Evolutionary conservation across 345 rosid species (phyloP).

Genomic region (Excoecaria cochinchinensis): DNA sequence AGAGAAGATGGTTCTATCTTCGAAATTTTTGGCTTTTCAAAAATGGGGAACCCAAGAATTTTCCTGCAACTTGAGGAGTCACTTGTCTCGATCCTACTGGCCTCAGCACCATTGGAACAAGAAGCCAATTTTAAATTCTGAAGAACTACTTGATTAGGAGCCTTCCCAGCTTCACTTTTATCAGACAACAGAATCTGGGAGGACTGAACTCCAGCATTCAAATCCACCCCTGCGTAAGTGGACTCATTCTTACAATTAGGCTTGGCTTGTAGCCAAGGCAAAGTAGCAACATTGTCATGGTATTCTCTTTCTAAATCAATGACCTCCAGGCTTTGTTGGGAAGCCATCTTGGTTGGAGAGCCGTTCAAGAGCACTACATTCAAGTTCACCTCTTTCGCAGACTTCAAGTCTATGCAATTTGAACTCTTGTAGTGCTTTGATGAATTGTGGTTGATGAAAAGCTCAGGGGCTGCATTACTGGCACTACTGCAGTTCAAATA

Average conservation of each 20-base stretch:
- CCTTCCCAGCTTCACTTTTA: slow-evolving; percentile 36
- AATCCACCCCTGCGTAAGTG: slow-evolving; percentile 39
- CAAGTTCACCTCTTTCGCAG: slow-evolving; percentile 45
- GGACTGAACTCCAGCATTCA: slow-evolving; percentile 36
- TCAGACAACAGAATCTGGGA: slow-evolving; percentile 34
- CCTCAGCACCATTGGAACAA: slow-evolving; percentile 36
- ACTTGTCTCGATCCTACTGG: slow-evolving; percentile 32
- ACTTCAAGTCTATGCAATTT: slow-evolving; percentile 30
- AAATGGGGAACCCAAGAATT: slow-evolving; percentile 55
- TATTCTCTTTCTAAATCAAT: slow-evolving; percentile 47
- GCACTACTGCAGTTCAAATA: slow-evolving; percentile 35
- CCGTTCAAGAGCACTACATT: slow-evolving; percentile 45
- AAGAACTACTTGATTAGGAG: slow-evolving; percentile 28
- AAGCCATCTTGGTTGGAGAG: slow-evolving; percentile 35
- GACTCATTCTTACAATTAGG: slow-evolving; percentile 37
- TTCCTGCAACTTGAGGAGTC: slow-evolving; percentile 41
- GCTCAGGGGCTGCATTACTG: slow-evolving; percentile 28
- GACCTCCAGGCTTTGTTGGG: slow-evolving; percentile 31
- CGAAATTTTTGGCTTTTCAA: slow-evolving; percentile 36
- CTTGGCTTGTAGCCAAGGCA: slow-evolving; percentile 72
- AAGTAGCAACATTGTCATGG: slow-evolving; percentile 37
- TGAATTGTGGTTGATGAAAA: slow-evolving; percentile 26
- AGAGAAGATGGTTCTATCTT: slow-evolving; percentile 42
- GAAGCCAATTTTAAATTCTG: slow-evolving; percentile 42
- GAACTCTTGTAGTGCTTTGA: slow-evolving; percentile 31